Percentiles rank a stretch among this genome's conserved stretches.
Conservation (phyloP, 441 rosid genomes). For the Metrosideros polymorpha region DNA sequence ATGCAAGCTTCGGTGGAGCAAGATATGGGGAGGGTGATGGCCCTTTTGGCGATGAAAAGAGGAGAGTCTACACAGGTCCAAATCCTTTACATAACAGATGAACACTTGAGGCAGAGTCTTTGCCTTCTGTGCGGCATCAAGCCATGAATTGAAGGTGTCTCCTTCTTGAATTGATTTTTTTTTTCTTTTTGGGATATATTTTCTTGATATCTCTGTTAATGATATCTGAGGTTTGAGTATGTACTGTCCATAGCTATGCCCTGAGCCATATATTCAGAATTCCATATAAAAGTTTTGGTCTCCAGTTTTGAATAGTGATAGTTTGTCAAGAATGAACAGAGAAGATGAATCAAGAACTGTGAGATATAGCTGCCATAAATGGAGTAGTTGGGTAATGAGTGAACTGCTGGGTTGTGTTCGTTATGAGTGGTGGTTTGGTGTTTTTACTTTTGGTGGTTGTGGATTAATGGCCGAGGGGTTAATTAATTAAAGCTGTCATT, state of each 20-base stretch:
- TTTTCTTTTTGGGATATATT: background rate
- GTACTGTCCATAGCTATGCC: background rate
- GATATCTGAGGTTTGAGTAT: background rate
- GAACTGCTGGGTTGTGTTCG: background rate
- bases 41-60: slow-evolving; percentile 48
- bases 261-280: background rate
- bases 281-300: background rate
- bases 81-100: slow-evolving; percentile 77
- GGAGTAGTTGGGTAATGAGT: background rate
- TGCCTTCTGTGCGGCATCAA: background rate
- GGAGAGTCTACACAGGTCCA: slow-evolving; percentile 75
- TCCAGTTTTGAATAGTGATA: background rate
- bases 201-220: background rate
- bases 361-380: background rate
- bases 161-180: background rate
- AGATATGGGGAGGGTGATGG: slow-evolving; percentile 18
- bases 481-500: background rate
- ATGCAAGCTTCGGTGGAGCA: slow-evolving; percentile 19
- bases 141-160: background rate
- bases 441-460: background rate
- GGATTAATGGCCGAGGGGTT: background rate
- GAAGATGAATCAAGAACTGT: background rate
- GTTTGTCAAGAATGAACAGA: background rate
- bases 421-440: background rate
- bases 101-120: background rate